These are phyloP conservation scores for Tulasnella sp. DNA, from an alignment of 768 basidiomycete species.

Conservation along the genomic window DNA sequence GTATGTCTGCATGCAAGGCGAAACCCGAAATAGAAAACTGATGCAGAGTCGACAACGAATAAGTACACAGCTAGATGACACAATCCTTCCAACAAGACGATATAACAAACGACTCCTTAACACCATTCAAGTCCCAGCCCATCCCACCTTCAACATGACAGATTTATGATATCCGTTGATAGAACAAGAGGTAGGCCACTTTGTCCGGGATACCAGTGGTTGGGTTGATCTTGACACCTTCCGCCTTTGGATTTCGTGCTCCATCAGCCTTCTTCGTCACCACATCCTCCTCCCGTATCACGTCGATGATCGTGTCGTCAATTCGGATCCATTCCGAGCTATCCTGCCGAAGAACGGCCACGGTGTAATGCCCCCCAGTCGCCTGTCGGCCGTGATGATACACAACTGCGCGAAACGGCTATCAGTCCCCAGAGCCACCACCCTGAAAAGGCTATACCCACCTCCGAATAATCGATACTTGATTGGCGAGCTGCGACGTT, in stretches of 20 bases:
- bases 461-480: constrained; percentile 79
- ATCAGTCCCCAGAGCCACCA: background rate
- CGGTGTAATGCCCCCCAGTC: constrained; percentile 89
- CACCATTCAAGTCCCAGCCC: background rate
- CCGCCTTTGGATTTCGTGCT: constrained; percentile 33
- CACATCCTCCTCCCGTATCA: constrained; percentile 39
- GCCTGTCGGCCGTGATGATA: constrained; percentile 92
- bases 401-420: constrained; percentile 40
- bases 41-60: too few species aligned
- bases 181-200: constrained; percentile 82
- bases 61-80: too few species aligned
- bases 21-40: too few species aligned
- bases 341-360: constrained; percentile 54
- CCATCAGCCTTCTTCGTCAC: constrained; percentile 47
- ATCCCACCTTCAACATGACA: background rate
- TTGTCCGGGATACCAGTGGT: constrained; percentile 41
- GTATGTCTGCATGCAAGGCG: too few species aligned
- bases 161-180: constrained; percentile 30
- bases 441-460: constrained; percentile 27
- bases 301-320: constrained; percentile 80
- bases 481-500: constrained; percentile 31
- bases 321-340: constrained; percentile 77
- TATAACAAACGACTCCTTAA: background rate
- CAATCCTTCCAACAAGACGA: too few species aligned
- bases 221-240: constrained; percentile 18